These are phyloP conservation scores for Boechera divaricarpa DNA, from an alignment of 345 rosid genomes.

Conservation along the genomic window DNA sequence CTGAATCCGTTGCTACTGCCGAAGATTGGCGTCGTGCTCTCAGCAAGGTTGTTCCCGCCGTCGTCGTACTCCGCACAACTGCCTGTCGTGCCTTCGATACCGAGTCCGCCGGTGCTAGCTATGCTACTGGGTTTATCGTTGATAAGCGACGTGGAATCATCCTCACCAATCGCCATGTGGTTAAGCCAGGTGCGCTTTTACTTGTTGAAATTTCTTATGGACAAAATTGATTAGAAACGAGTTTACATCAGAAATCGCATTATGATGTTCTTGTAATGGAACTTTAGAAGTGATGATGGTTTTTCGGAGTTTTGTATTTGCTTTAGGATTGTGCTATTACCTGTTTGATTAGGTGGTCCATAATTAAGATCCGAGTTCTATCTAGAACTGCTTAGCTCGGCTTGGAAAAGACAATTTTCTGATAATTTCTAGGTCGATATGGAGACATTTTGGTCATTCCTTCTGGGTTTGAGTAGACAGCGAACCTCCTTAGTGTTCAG, in stretches of 20 bases:
- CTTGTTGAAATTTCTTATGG: neutral
- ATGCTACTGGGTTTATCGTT: conserved; percentile 90
- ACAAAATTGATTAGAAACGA: neutral
- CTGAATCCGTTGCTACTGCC: conserved; percentile 65
- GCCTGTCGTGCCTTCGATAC: conserved; percentile 95
- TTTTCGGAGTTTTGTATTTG: neutral
- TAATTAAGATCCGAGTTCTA: neutral
- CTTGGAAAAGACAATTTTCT: neutral
- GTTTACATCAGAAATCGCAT: too few relatives aligned
- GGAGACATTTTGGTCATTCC: neutral
- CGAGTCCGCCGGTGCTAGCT: conserved; percentile 73
- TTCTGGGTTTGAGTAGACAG: conserved; percentile 5
- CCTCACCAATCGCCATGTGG: conserved; percentile 97
- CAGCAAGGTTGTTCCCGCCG: conserved; percentile 81
- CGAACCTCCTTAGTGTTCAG: neutral
- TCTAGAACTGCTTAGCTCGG: neutral
- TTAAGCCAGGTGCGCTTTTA: conserved; percentile 65
- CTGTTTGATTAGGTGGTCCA: conserved; percentile 31
- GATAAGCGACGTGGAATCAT: conserved; percentile 92
- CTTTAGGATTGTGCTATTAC: conserved; percentile 9
- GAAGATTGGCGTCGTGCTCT: conserved; percentile 91
- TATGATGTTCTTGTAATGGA: neutral
- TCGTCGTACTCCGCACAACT: conserved; percentile 82
- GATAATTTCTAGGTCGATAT: conserved; percentile 4
- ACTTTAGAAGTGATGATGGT: neutral